These are phyloP conservation scores for Ilyonectria sp. DNA, from an alignment of 2,329 filamentous ascomycete genomes.

Conservation along the genomic window DNA sequence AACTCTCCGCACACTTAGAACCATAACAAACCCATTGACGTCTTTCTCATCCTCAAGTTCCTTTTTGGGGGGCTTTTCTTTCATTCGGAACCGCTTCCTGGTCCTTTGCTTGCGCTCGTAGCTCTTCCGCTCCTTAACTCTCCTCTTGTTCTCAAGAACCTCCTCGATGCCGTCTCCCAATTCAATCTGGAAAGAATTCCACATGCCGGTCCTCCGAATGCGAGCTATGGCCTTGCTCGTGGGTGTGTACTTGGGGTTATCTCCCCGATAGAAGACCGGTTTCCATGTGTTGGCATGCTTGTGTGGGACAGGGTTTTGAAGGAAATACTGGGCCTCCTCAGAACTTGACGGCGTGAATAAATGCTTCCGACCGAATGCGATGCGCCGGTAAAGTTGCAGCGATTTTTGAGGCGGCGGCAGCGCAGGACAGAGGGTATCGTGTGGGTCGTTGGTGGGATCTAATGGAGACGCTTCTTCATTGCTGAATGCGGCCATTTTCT, in stretches of 20 bases:
- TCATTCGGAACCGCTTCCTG: conserved; percentile 23
- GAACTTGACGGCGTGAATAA: conserved; percentile 24
- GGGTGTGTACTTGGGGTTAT: conserved; percentile 38
- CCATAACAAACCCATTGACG: conserved; percentile 18
- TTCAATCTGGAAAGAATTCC: conserved; percentile 37
- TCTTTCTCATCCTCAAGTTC: conserved; percentile 19
- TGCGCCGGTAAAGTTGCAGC: conserved; percentile 29
- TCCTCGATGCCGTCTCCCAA: conserved; percentile 34
- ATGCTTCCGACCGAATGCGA: conserved; percentile 30
- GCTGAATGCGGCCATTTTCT: neutral
- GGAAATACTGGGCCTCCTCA: conserved; percentile 28
- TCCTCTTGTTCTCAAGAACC: conserved; percentile 31
- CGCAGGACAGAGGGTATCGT: neutral
- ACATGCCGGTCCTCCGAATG: conserved; percentile 27
- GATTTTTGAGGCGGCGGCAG: conserved; percentile 14
- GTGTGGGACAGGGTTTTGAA: conserved; percentile 37
- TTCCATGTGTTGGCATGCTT: conserved; percentile 35
- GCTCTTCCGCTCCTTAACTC: conserved; percentile 12
- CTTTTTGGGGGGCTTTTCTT: conserved; percentile 17
- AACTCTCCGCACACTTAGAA: conserved; percentile 15
- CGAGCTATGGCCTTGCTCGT: conserved; percentile 26
- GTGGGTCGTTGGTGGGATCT: neutral
- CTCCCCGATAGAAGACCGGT: conserved; percentile 35
- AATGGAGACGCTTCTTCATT: neutral
- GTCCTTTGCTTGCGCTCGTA: conserved; percentile 14